Percentiles rank a stretch among this genome's conserved stretches.
phyloP scores from a whole-genome alignment of 176 grass and related monocot genomes.

The Zea mays region Zm-B73-REFERENCE-NAM-5.0 NC_050100.1:156013001-156013500 shows the following conservation, averaged over 20 bases:
- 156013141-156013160: rapidly evolving
- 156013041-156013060: background rate
- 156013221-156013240: too few relatives aligned
- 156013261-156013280: too few relatives aligned
- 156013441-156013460: background rate
- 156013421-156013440: background rate
- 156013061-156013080: background rate
- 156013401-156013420: background rate
- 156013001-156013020: too few relatives aligned
- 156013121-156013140: background rate
- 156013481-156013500: too few relatives aligned
- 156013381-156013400: background rate
- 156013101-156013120: background rate
- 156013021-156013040: background rate
- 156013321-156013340: too few relatives aligned
- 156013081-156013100: background rate
- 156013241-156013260: too few relatives aligned
- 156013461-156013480: rapidly evolving
- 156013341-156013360: constrained; percentile 20
- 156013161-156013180: background rate
- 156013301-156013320: too few relatives aligned
- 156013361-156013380: background rate
- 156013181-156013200: background rate
- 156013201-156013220: too few relatives aligned
- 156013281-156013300: too few relatives aligned